Conservation (phyloP, 768 basidiomycete species). For the Amanita polypyramis region DNA sequence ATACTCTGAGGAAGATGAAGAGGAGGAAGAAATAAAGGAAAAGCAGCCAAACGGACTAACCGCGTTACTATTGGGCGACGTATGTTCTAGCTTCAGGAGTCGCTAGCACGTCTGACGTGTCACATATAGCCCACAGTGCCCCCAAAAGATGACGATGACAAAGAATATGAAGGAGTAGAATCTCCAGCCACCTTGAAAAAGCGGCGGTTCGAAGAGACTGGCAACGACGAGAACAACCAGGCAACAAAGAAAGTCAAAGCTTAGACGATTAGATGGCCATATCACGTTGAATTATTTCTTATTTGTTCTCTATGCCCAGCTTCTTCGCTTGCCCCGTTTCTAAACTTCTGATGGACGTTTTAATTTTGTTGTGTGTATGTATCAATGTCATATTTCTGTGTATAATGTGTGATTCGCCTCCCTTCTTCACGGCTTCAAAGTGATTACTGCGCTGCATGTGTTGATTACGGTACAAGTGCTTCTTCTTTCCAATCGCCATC, state of each 20-base stretch:
- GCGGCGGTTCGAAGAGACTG: conserved; percentile 11
- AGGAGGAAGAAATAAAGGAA: background rate
- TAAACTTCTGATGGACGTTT: background rate
- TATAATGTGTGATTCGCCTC: background rate
- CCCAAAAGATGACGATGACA: conserved; percentile 8
- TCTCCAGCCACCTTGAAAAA: conserved; percentile 2
- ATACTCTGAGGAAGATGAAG: conserved; percentile 7
- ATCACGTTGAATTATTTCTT: conserved; percentile 8
- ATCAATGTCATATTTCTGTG: background rate
- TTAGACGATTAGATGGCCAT: conserved; percentile 13
- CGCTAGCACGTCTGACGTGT: background rate
- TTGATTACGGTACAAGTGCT: conserved; percentile 49
- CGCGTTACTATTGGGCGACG: conserved; percentile 7
- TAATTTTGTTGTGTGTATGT: conserved; percentile 10
- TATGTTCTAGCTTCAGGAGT: conserved; percentile 2
- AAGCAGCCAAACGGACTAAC: background rate
- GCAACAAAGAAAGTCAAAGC: conserved; percentile 31
- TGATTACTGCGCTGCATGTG: background rate
- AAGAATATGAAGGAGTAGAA: conserved; percentile 7
- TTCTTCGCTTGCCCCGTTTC: background rate
- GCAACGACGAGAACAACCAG: conserved; percentile 19
- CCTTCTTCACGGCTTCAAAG: background rate
- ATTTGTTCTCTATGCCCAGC: conserved; percentile 15
- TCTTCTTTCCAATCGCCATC: conserved; percentile 46
- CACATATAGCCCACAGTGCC: conserved; percentile 3